Percentiles rank a stretch among this genome's conserved stretches.
Evolutionary conservation across 1,139 yeast genomes (phyloP).

Genomic region (Geotrichum phurueaensis): DNA sequence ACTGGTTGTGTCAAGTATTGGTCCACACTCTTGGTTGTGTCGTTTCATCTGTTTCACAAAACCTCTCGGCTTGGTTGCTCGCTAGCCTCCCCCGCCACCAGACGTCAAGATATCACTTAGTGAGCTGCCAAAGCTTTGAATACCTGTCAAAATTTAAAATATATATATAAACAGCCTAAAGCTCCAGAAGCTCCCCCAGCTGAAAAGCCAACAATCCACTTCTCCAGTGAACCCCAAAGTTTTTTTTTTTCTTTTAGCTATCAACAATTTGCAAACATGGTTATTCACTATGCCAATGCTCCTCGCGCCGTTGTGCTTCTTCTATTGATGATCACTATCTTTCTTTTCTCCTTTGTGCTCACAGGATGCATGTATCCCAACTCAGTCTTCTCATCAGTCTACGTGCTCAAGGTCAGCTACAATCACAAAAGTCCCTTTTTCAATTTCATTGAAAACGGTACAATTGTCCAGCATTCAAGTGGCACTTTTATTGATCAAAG

Average conservation of each 20-base stretch:
- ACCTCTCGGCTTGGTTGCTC: too few relatives aligned
- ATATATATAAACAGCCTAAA: too few relatives aligned
- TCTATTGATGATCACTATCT: constrained; percentile 36
- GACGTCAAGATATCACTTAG: too few relatives aligned
- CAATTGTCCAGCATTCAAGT: constrained; percentile 24
- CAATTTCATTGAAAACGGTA: constrained; percentile 34
- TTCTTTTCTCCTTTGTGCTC: constrained; percentile 46
- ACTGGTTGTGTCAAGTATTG: too few relatives aligned
- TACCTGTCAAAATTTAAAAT: too few relatives aligned
- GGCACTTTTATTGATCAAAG: not conserved
- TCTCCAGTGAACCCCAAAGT: too few relatives aligned
- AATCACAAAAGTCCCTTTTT: constrained; percentile 41
- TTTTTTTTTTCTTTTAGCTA: not conserved
- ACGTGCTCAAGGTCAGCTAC: constrained; percentile 44
- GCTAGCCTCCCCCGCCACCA: too few relatives aligned
- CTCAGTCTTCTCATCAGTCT: constrained; percentile 43
- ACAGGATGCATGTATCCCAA: constrained; percentile 46
- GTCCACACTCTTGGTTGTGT: too few relatives aligned
- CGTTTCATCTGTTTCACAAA: too few relatives aligned
- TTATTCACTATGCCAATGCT: constrained; percentile 2
- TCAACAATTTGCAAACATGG: not conserved
- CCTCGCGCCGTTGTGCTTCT: constrained; percentile 4
- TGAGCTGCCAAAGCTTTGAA: too few relatives aligned
- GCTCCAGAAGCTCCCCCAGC: too few relatives aligned
- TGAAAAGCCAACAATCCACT: too few relatives aligned